A percentile compares a stretch with the other conserved stretches of the same genome.
Conservation (phyloP, 441 rosid species). For the Populus trichocarpa region DNA sequence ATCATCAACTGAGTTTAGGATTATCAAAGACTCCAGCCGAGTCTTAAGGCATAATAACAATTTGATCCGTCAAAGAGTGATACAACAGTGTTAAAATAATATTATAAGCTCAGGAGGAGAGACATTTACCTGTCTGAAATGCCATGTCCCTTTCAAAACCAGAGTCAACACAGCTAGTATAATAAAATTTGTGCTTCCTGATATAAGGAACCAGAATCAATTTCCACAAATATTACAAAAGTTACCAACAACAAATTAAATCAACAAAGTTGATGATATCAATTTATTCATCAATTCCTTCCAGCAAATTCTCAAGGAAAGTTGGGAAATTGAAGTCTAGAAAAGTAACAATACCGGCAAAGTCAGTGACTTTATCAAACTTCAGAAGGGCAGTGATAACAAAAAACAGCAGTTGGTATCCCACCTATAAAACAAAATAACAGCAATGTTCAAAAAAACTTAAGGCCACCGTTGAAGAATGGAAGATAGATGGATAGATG, state of each 20-base stretch:
- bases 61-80: not conserved
- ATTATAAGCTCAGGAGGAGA: not conserved
- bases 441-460: not conserved
- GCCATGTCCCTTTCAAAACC: constrained; percentile 71
- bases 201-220: not conserved
- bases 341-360: constrained; percentile 54
- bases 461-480: not conserved
- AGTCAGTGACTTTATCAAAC: constrained; percentile 91
- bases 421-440: constrained; percentile 48
- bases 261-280: not conserved
- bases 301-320: constrained; percentile 3
- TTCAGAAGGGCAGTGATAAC: constrained; percentile 80
- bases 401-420: constrained; percentile 74
- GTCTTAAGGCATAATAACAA: not conserved
- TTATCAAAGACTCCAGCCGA: not conserved
- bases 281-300: not conserved
- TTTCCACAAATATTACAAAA: not conserved
- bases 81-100: not conserved
- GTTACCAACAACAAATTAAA: not conserved
- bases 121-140: constrained; percentile 75
- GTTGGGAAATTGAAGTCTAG: not conserved
- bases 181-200: constrained; percentile 89
- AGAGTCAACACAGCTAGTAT: constrained; percentile 75
- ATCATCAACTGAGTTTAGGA: not conserved
- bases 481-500: not conserved